Evolutionary conservation across 495 filamentous ascomycete species (phyloP), one percentile per base, ranked within the genome.

Genomic region (Penicillium paxilli): DNA sequence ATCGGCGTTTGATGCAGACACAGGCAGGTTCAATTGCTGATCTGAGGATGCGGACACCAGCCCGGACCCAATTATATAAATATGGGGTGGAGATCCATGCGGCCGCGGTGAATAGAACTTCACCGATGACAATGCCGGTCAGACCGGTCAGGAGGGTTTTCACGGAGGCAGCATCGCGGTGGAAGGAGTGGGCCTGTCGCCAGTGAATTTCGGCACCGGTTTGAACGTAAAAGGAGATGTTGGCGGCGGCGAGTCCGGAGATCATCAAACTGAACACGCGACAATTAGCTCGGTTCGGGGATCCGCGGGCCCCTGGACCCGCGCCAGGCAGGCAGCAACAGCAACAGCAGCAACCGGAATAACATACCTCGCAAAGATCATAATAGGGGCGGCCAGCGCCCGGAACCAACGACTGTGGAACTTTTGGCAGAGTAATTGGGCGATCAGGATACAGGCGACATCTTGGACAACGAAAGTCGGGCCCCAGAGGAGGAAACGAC

Each of bases 391-490:
- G 0, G 52, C 46, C 5, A 63, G 7, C 11, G 56, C 61, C 28
- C 63, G 59, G 22, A 64, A 9, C 61, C 55, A 61, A 26, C 64
- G 62, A 45, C 60, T 60, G 0, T 59, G 57, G 20, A 65, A 58
- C 11, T 63, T 58, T 19, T 62, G 63, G 17, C 64, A 65, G 28
- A 67, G 41, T 17, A 49, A 40, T 4, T 65, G 66, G 14, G 62
- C 47, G 22, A 72, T 28, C 5, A 72, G 44, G 10, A 70, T 55
- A 21, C 66, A 60, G 8, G 59, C 49, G 41, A 71, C 55, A 71
- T 75, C 72, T 49, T 75, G 70, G 14, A 67, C 51, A 46, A 73
- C 68, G 33, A 75, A 73, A 5, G 72, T 73, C 22, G 67, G 54
- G 11, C 67, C 72, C 72, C 72, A 75, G n/a, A 69, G 54, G 10